Evolutionary conservation across 768 basidiomycete species (phyloP).

Genomic region (Hypholoma fasciculare): DNA sequence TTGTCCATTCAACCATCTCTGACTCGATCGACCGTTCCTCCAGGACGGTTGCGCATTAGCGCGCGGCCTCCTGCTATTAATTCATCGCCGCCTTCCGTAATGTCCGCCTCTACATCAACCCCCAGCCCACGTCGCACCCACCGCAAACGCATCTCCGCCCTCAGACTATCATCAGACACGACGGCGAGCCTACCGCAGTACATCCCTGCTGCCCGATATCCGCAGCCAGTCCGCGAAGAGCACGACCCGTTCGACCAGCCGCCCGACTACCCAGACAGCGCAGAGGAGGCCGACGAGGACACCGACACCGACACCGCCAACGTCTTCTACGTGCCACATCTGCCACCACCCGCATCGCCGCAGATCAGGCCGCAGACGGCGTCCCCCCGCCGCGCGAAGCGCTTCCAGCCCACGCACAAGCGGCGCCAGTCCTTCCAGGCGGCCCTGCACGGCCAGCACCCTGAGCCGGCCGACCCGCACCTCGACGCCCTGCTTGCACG

Average conservation of each 20-base stretch:
- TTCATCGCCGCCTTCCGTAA: slow-evolving; percentile 3
- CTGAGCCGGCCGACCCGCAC: slow-evolving; percentile 47
- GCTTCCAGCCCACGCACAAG: slow-evolving; percentile 29
- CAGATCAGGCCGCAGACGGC: slow-evolving; percentile 25
- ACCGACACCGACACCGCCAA: slow-evolving; percentile 43
- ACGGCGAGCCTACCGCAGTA: slow-evolving; percentile 68
- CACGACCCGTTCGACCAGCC: slow-evolving; percentile 31
- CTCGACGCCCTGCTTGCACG: slow-evolving; percentile 80
- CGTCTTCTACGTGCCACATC: slow-evolving; percentile 25
- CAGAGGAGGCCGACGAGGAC: slow-evolving; percentile 76
- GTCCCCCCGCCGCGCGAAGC: slow-evolving; percentile 33
- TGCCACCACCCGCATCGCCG: slow-evolving; percentile 20
- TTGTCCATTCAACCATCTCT: slow-evolving; percentile 2
- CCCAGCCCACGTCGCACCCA: slow-evolving; percentile 36
- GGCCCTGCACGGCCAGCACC: slow-evolving; percentile 11
- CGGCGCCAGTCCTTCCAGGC: slow-evolving; percentile 26
- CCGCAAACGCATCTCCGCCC: slow-evolving; percentile 56
- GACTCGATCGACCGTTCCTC: slow-evolving; percentile 15
- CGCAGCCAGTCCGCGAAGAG: not conserved
- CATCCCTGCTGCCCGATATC: slow-evolving; percentile 26
- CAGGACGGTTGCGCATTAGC: slow-evolving; percentile 21
- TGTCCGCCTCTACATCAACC: slow-evolving; percentile 15
- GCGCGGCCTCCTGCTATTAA: slow-evolving; percentile 3
- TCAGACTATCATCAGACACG: slow-evolving; percentile 66
- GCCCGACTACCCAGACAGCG: slow-evolving; percentile 76